Base-by-base conservation (phyloP, 192 early-diverging fungal genomes). In the Gryganskiella cystojenkinii region DNA sequence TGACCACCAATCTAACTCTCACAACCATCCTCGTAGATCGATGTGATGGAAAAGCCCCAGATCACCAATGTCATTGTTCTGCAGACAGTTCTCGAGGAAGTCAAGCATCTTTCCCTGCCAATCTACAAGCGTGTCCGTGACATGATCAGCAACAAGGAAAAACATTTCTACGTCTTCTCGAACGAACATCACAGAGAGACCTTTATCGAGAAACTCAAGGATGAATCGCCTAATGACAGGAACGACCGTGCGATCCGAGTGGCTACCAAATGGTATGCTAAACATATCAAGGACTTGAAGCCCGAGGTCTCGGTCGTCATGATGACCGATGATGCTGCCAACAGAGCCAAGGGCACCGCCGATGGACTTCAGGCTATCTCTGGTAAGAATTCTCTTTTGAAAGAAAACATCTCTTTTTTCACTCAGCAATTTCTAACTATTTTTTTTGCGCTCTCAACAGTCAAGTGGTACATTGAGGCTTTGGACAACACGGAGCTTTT, bases 151-250 rank as follows among this genome's bases (percentile, higher is more conserved):
- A 92, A 97, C 53, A 80, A 79, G 13, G 88, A 88, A n/a, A 89
- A 92, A 28, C 85, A 85, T 10, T 97, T 95, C 81, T 96, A 91
- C 75, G 92, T 98, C 34, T 99, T 99, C 82, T 95, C 92, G 3
- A 99, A 99, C 82, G 96, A 99, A 70, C 94, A 96, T 70, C 91
- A 95, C 79, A 79, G 91, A 10, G 95, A 95, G 20, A 95, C 95
- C 3, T 98, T 91, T 86, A 88, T 96, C 28, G 94, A 98, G 50
- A 87, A 89, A 40, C 64, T 85, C 10, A 82, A 91, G 42, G 90
- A 88, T 47, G 98, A 99, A 81, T 88, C 92, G 0, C 91, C 93
- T 11, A 99, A 99, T 64, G 98, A 99, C 67, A 87, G 95, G 60
- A 99, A 99, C 59, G 98, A 99, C 65, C 67, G 96, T 71, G 95